Evolutionary conservation across 257 asterid species (phyloP), one percentile per base, ranked within the genome.

Genomic region (Buddleja alternifolia): DNA sequence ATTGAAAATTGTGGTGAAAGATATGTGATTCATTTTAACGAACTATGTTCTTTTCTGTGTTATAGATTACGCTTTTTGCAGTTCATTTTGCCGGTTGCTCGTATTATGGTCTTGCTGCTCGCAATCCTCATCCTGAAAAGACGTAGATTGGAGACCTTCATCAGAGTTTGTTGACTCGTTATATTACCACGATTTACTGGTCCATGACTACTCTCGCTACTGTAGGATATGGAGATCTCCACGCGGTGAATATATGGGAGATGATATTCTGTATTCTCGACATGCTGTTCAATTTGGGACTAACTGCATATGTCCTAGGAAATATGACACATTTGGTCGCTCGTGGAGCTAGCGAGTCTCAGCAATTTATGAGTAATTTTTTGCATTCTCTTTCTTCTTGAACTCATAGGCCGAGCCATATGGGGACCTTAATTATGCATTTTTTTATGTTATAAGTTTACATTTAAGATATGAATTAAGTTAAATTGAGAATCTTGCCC

Each of bases 241-340:
- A 91, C 73, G 85, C 99, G 15, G 90, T 74, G 79, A 94, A 94
- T 69, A 87, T 77, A 0, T 72, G 95, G 73, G 99, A 94, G 74
- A 94, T 94, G 97, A 71, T 89, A 55, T 94, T 94, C 21, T 75
- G 82, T 67, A 84, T 87, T 10, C 84, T 86, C 60, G 89, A 94
- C 89, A 94, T 94, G 99, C 92, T 94, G 2, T 94, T 94, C 69
- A 91, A 90, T 82, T 77, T 94, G 66, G 99, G 97, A 25, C 72
- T 94, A 41, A 89, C 97, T 6, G 93, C 99, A 21, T 94, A 94
- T 64, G 77, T 94, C 75, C 89, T 94, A 15, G 99, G 99, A 69
- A 94, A 94, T 75, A 91, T 94, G 99, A 94, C 99, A 25, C 89
- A 91, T 75, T 78, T 94, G 81, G 97, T 94, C n/a, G 97, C 91